phyloP scores from a whole-genome alignment of 2,329 filamentous ascomycete genomes.

The Nigrograna mackinnonii region DNA sequence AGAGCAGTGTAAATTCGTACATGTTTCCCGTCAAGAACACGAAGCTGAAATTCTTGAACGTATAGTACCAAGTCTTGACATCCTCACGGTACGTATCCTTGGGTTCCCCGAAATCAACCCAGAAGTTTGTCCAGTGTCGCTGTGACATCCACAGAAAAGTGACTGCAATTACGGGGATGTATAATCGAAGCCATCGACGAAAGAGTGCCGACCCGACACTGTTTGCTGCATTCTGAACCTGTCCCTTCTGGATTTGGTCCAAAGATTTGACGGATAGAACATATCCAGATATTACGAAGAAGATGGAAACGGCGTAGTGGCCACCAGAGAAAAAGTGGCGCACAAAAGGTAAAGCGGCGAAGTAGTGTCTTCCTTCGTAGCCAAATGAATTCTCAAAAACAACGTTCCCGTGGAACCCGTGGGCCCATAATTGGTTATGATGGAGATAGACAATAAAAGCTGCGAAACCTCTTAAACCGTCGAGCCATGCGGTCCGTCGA shows the following conservation, averaged over 20 bases:
- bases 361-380: constrained; percentile 32
- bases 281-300: constrained; percentile 59
- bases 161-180: constrained; percentile 57
- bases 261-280: constrained; percentile 55
- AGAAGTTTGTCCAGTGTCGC: constrained; percentile 49
- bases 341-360: constrained; percentile 44
- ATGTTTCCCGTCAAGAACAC: constrained; percentile 62
- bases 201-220: constrained; percentile 54
- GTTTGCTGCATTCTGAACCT: constrained; percentile 44
- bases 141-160: constrained; percentile 58
- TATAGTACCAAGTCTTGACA: constrained; percentile 28
- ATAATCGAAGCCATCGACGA: constrained; percentile 55
- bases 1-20: constrained; percentile 56
- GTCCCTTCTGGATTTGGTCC: constrained; percentile 45
- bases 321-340: constrained; percentile 54
- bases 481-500: constrained; percentile 48
- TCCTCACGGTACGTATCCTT: constrained; percentile 51
- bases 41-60: constrained; percentile 69
- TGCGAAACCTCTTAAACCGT: constrained; percentile 69
- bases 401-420: constrained; percentile 49
- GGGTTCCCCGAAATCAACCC: constrained; percentile 48
- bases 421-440: constrained; percentile 52
- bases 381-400: constrained; percentile 44
- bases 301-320: constrained; percentile 57
- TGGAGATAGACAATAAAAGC: constrained; percentile 68